Evolutionary conservation across 805 yeast species (phyloP).

Genomic region (Phaffomyces antillensis): DNA sequence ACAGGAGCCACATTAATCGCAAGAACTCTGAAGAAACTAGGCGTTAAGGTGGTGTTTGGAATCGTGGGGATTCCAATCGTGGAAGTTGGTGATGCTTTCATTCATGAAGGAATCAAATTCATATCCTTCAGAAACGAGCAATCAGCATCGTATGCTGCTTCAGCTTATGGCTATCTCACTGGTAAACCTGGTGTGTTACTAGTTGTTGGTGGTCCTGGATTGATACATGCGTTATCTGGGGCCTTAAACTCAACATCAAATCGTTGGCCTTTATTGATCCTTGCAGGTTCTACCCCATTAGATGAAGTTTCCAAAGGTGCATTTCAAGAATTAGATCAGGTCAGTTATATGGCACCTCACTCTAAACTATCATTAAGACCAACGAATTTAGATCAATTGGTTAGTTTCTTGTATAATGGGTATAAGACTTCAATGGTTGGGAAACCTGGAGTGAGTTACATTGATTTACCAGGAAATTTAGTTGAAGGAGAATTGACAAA

Average conservation of each 20-base stretch:
- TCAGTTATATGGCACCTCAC: conserved; percentile 38
- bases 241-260: conserved; percentile 54
- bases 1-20: conserved; percentile 46
- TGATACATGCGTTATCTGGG: conserved; percentile 63
- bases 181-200: conserved; percentile 59
- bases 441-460: conserved; percentile 52
- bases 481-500: conserved; percentile 26
- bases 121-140: conserved; percentile 65
- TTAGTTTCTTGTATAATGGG: conserved; percentile 37
- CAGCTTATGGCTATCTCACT: conserved; percentile 60
- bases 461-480: conserved; percentile 59
- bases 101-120: conserved; percentile 46
- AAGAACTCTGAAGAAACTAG: conserved; percentile 36
- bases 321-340: conserved; percentile 67
- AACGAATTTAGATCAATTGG: conserved; percentile 26
- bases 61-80: conserved; percentile 73
- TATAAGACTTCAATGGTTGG: conserved; percentile 40
- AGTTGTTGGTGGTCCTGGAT: conserved; percentile 74
- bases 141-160: conserved; percentile 73
- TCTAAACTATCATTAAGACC: conserved; percentile 48
- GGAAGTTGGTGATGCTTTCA: conserved; percentile 57
- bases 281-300: conserved; percentile 55
- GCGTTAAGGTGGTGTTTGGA: conserved; percentile 55
- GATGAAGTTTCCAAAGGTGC: conserved; percentile 50
- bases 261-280: conserved; percentile 58